Percentiles rank a stretch among this genome's conserved stretches.
phyloP scores from a whole-genome alignment of 2,329 filamentous ascomycete species.

The Domatiomyces catenatus region DNA sequence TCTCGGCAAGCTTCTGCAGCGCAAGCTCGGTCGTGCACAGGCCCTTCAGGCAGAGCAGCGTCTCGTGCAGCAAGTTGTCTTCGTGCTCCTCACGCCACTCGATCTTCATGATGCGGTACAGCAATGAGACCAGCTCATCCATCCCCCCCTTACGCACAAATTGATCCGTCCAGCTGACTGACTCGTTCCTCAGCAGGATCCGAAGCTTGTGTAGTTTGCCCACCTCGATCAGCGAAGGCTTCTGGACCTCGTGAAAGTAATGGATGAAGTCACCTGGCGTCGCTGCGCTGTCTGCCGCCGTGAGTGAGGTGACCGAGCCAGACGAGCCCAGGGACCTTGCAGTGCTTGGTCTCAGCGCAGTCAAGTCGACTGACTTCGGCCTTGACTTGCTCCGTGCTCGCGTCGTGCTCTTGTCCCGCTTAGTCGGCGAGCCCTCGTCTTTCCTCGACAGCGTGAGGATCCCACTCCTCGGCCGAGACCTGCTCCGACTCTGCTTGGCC shows the following conservation, averaged over 20 bases:
- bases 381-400: constrained; percentile 28
- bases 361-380: constrained; percentile 57
- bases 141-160: constrained; percentile 85
- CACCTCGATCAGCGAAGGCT: constrained; percentile 76
- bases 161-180: constrained; percentile 83
- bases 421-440: constrained; percentile 53
- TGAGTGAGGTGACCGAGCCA: constrained; percentile 37
- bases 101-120: constrained; percentile 85
- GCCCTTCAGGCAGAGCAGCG: constrained; percentile 82
- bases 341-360: constrained; percentile 40
- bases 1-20: constrained; percentile 62
- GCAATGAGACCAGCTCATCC: constrained; percentile 71
- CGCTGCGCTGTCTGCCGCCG: constrained; percentile 54
- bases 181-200: constrained; percentile 80
- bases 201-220: constrained; percentile 88
- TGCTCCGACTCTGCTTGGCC: constrained; percentile 28
- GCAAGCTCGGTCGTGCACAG: constrained; percentile 83
- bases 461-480: constrained; percentile 46
- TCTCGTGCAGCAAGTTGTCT: constrained; percentile 80
- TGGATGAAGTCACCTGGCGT: constrained; percentile 70
- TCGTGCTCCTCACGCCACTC: constrained; percentile 98
- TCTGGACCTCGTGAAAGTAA: constrained; percentile 66
- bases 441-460: constrained; percentile 62
- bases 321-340: constrained; percentile 40
- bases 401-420: constrained; percentile 43